A percentile compares a stretch with the other conserved stretches of the same genome.
Conservation (phyloP, 805 yeast genomes). For the Monosporozyma aerobia region DNA sequence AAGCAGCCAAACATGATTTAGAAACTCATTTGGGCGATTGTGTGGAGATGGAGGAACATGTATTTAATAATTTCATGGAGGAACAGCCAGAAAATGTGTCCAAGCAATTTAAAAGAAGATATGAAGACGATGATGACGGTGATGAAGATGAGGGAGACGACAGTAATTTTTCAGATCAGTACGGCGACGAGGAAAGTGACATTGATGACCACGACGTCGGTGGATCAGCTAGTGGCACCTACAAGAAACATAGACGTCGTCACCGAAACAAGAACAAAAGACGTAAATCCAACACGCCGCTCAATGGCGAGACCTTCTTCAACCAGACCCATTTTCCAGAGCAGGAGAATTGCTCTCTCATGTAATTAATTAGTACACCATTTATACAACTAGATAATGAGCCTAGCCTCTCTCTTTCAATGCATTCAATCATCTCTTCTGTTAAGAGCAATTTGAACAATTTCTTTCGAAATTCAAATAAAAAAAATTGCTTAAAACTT, state of each 20-base stretch:
- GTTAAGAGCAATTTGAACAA: not conserved
- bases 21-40: conserved; percentile 13
- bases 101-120: not conserved
- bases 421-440: not conserved
- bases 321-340: not conserved
- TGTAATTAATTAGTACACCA: not conserved
- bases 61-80: conserved; percentile 12
- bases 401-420: not conserved
- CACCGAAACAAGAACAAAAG: not conserved
- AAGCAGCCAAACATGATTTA: conserved; percentile 6
- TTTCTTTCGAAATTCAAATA: not conserved
- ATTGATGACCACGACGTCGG: not conserved
- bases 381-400: not conserved
- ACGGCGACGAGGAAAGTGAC: not conserved
- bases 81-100: not conserved
- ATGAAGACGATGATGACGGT: not conserved
- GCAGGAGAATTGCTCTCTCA: conserved; percentile 1
- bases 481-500: not conserved
- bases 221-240: not conserved
- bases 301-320: not conserved
- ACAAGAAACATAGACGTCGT: not conserved
- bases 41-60: conserved; percentile 19
- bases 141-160: not conserved
- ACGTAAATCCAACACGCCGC: not conserved
- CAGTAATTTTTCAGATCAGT: not conserved